Percentiles rank a stretch among this genome's conserved stretches.
These are phyloP conservation scores for Suillus variegatus DNA, from an alignment of 768 basidiomycete species.

Conservation along the genomic window DNA sequence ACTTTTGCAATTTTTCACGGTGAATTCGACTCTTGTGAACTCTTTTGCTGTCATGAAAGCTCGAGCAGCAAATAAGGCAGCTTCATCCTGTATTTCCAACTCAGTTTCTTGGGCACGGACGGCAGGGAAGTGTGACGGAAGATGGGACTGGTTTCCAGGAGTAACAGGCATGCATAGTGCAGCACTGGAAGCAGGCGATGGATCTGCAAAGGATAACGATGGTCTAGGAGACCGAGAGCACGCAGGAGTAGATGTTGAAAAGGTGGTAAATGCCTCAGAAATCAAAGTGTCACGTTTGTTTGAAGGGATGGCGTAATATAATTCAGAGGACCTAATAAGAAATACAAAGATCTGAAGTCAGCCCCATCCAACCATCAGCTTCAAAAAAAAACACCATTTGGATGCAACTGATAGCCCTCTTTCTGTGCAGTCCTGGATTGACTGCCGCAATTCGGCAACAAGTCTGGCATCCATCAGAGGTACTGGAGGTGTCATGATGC, in stretches of 20 bases:
- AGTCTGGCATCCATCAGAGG: conserved; percentile 47
- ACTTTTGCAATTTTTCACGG: conserved; percentile 66
- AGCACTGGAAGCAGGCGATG: conserved; percentile 30
- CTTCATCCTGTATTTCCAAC: conserved; percentile 64
- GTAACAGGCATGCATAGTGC: conserved; percentile 34
- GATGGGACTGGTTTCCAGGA: conserved; percentile 14
- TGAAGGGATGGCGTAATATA: conserved; percentile 60
- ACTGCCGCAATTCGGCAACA: conserved; percentile 56
- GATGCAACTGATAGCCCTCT: conserved; percentile 69
- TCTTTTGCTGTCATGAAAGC: conserved; percentile 78
- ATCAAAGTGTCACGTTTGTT: conserved; percentile 41
- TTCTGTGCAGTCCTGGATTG: conserved; percentile 73
- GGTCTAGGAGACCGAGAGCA: conserved; percentile 44
- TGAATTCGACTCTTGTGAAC: conserved; percentile 68
- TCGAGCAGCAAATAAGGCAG: conserved; percentile 70
- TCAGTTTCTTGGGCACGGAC: conserved; percentile 42
- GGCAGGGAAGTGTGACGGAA: conserved; percentile 19
- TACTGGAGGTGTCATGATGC: background rate
- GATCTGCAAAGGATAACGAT: conserved; percentile 35
- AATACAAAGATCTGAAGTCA: conserved; percentile 17
- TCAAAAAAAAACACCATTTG: conserved; percentile 60
- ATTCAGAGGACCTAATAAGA: conserved; percentile 73
- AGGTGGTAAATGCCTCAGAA: conserved; percentile 31
- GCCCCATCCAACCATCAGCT: conserved; percentile 9
- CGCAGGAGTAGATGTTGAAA: conserved; percentile 64